Evolutionary conservation across 1,139 yeast species (phyloP).

Genomic region (Debaryomycetaceae sp.): DNA sequence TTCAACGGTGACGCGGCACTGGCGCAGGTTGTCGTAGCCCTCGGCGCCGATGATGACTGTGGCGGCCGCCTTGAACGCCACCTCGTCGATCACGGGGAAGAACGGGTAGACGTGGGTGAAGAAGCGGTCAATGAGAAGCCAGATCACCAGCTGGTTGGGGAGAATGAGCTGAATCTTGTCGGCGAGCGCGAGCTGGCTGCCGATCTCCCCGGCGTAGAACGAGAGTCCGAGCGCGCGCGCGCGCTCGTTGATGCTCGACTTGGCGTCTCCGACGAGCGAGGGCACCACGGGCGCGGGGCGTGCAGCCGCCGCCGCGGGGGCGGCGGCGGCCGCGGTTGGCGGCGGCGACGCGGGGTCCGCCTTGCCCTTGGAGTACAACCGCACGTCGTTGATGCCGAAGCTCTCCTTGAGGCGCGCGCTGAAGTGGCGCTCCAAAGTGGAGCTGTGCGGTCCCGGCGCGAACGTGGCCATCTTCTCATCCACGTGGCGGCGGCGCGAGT

Average conservation of each 20-base stretch:
- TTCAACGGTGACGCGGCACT: constrained; percentile 19
- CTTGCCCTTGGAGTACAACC: constrained; percentile 2
- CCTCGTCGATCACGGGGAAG: constrained; percentile 46
- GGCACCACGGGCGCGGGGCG: constrained; percentile 7
- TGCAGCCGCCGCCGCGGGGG: constrained; percentile 1
- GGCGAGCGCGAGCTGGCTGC: constrained; percentile 24
- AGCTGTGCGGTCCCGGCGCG: constrained; percentile 2
- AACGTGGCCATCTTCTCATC: constrained; percentile 8
- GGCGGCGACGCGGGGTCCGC: not conserved
- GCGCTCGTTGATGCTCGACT: constrained; percentile 16
- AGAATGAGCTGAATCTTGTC: constrained; percentile 35
- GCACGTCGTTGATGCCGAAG: constrained; percentile 6
- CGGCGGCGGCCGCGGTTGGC: not conserved
- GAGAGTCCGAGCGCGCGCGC: constrained; percentile 27
- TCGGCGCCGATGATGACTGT: constrained; percentile 22
- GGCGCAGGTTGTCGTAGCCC: constrained; percentile 13
- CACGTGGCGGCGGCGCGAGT: constrained; percentile 3
- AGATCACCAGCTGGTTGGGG: constrained; percentile 39
- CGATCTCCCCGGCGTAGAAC: constrained; percentile 29
- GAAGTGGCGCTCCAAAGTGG: constrained; percentile 7
- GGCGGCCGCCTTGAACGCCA: constrained; percentile 16
- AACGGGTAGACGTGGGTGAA: constrained; percentile 42
- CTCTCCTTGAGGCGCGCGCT: constrained; percentile 3
- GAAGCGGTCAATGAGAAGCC: constrained; percentile 44
- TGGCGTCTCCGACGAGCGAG: constrained; percentile 9